Evolutionary conservation across 1,284 basidiomycete genomes (phyloP), one percentile per base, ranked within the genome.

Genomic region (Cystobasidiaceae sp.): DNA sequence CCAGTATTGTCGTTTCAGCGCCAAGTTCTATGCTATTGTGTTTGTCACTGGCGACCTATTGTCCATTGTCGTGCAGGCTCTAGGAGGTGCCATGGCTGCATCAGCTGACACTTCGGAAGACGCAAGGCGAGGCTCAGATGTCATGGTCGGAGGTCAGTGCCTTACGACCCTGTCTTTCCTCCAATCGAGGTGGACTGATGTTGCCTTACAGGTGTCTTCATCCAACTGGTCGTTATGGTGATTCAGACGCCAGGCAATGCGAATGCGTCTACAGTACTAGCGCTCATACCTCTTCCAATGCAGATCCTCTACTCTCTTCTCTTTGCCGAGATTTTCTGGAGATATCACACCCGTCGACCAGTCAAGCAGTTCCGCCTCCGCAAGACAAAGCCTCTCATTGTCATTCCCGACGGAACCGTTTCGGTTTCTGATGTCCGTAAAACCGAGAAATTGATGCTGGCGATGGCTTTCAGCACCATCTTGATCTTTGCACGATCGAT

Each of bases 41-140:
- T 79, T 79, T 61, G 66, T 79, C 52, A 61, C 68, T 11, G 76
- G 74, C 57, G 78, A 79, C 66, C 45, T 78, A 39, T 68, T 78
- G 51, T 75, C 76, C 0, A 72, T 80, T 25, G 70, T 77, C 56
- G 72, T 80, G 7, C 77, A 80, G 67, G 77, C 75, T 1, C 69
- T 77, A 19, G 79, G 79, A 2, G 79, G 78, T 13, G 79, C 76
- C 1, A 71, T 74, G 44, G 76, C 76, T 1, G 74, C 57, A 13
- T 27, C 25, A 4, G 49, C 57, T 21, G 28, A 19, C 6, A 34
- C 28, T 17, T 7, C 39, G 4, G 28, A 45, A 50, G 43, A 39
- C n/a, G 32, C 32, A 2, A 27, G 33, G 4, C 19, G 32, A 4
- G 61, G 61, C 19, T n/a, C 23, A 9, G 34, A 48, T 15, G 30